Evolutionary conservation across 192 early-diverging fungal species (phyloP).

Genomic region (Podila minutissima): DNA sequence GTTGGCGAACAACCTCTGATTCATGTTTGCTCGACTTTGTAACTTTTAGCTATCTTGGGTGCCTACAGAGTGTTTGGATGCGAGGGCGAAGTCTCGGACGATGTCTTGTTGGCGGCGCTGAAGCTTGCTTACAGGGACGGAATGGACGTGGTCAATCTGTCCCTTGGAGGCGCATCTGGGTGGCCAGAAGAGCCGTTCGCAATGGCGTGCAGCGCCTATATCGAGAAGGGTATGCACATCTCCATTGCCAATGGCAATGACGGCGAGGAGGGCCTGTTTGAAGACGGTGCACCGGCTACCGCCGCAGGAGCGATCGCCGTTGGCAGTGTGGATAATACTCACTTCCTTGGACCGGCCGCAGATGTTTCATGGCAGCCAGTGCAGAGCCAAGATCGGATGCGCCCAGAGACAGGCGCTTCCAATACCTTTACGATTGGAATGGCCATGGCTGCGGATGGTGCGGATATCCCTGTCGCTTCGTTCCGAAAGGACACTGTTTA

Average conservation of each 20-base stretch:
- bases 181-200: constrained; percentile 70
- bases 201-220: constrained; percentile 63
- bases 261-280: constrained; percentile 60
- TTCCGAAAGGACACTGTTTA: constrained; percentile 21
- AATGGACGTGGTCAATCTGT: constrained; percentile 87
- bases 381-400: background rate
- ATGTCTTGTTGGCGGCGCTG: constrained; percentile 81
- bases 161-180: constrained; percentile 72
- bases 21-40: too few species aligned
- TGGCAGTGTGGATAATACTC: constrained; percentile 52
- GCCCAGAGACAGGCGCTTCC: background rate
- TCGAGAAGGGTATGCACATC: constrained; percentile 56
- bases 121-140: constrained; percentile 72
- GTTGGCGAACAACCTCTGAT: background rate
- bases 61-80: constrained; percentile 88
- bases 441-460: constrained; percentile 22
- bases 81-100: constrained; percentile 67
- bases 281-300: constrained; percentile 32
- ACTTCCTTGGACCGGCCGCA: constrained; percentile 32
- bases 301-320: constrained; percentile 59
- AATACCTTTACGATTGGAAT: constrained; percentile 12
- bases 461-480: constrained; percentile 10
- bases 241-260: constrained; percentile 74
- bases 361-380: constrained; percentile 8
- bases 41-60: constrained; percentile 65